phyloP scores from a whole-genome alignment of 2,329 filamentous ascomycete genomes.

The Cladophialophora bantiana region DNA sequence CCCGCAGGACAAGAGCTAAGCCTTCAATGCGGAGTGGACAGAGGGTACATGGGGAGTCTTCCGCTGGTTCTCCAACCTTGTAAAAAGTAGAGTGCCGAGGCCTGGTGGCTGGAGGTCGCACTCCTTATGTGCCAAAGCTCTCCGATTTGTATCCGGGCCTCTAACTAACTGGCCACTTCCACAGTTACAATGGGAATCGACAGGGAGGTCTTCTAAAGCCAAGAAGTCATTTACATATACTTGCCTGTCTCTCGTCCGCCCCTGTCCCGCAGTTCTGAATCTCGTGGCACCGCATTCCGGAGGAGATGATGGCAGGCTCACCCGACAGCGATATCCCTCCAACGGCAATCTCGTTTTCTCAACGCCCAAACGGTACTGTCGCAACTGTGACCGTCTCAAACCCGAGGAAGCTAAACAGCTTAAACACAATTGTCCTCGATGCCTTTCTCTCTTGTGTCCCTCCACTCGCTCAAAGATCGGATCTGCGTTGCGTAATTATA shows the following conservation, averaged over 20 bases:
- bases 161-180: too few species aligned
- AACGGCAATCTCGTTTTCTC: constrained; percentile 10
- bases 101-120: too few species aligned
- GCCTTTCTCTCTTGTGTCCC: constrained; percentile 30
- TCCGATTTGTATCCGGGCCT: too few species aligned
- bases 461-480: constrained; percentile 18
- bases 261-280: background rate
- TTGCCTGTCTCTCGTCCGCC: background rate
- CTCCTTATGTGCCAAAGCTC: too few species aligned
- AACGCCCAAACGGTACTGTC: constrained; percentile 31
- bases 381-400: constrained; percentile 43
- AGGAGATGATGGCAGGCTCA: background rate
- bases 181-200: too few species aligned
- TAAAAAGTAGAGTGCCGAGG: too few species aligned
- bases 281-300: background rate
- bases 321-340: background rate
- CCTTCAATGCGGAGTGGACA: too few species aligned
- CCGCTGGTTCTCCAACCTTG: too few species aligned
- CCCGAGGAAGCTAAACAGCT: constrained; percentile 41
- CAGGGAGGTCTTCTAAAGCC: too few species aligned
- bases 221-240: too few species aligned
- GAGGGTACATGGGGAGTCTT: too few species aligned
- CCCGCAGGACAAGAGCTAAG: too few species aligned
- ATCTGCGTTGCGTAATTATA: constrained; percentile 34
- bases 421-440: constrained; percentile 13